These are phyloP conservation scores for Lepidium aucheri DNA, from an alignment of 345 rosid genomes.

Conservation along the genomic window DNA sequence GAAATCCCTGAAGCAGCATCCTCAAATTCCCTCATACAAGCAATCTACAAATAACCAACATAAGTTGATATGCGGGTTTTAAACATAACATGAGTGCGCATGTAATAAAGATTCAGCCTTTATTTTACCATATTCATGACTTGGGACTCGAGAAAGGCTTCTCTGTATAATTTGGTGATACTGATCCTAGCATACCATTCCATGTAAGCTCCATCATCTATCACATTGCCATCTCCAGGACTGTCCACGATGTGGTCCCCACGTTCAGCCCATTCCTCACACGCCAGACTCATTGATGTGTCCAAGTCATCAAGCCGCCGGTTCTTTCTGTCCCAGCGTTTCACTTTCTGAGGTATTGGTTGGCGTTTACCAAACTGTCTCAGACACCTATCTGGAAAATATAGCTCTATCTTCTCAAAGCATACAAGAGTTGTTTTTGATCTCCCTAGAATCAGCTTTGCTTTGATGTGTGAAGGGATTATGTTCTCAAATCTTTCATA, in stretches of 20 bases:
- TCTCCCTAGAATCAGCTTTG: conserved; percentile 52
- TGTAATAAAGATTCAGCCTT: not conserved
- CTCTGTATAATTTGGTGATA: conserved; percentile 26
- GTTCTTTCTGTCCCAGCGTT: conserved; percentile 55
- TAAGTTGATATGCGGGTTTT: not conserved
- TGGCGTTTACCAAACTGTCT: conserved; percentile 65
- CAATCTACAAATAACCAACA: conserved; percentile 18
- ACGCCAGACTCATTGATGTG: conserved; percentile 58
- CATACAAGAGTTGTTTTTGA: conserved; percentile 76
- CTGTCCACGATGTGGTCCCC: conserved; percentile 37
- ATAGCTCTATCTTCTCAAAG: conserved; percentile 71
- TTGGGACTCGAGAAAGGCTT: conserved; percentile 32
- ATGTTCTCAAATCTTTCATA: conserved; percentile 41
- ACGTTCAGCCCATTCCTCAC: conserved; percentile 62
- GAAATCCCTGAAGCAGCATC: conserved; percentile 24
- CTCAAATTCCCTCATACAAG: conserved; percentile 28
- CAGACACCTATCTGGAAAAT: conserved; percentile 73
- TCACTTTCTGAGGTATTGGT: conserved; percentile 59
- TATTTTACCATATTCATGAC: conserved; percentile 30
- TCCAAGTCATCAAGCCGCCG: conserved; percentile 71
- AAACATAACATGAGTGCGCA: not conserved
- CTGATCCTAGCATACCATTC: conserved; percentile 58
- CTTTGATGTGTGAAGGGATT: conserved; percentile 42
- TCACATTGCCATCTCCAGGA: conserved; percentile 27
- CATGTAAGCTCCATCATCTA: conserved; percentile 57